These are phyloP conservation scores for Plasmodium ovale DNA, from an alignment of 169 alveolate species.

Conservation along the genomic window DNA sequence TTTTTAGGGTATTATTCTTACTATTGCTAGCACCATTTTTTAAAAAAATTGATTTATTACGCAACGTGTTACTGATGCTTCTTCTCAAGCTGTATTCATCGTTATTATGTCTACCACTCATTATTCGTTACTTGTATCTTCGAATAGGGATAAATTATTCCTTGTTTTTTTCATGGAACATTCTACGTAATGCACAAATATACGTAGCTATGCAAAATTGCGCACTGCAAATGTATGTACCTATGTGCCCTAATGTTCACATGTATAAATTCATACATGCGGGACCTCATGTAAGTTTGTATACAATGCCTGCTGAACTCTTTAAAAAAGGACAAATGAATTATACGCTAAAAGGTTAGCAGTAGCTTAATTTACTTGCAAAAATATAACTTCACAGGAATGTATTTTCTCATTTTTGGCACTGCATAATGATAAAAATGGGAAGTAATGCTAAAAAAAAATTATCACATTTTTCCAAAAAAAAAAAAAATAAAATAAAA, in stretches of 20 bases:
- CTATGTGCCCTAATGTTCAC: too few species aligned
- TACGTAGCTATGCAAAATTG: too few species aligned
- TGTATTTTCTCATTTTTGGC: background rate
- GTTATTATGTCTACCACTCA: constrained; percentile 54
- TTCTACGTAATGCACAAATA: too few species aligned
- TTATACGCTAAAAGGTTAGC: background rate
- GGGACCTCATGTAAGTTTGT: too few species aligned
- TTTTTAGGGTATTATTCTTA: constrained; percentile 41
- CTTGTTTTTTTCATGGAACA: too few species aligned
- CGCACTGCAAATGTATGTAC: too few species aligned
- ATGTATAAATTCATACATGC: constrained; percentile 1
- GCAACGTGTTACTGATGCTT: constrained; percentile 66
- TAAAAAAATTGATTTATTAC: constrained; percentile 53
- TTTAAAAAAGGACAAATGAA: too few species aligned
- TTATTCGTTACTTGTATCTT: constrained; percentile 23
- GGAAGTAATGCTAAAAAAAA: too few species aligned
- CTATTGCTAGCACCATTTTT: constrained; percentile 27
- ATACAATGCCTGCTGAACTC: too few species aligned
- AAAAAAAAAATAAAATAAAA: too few species aligned
- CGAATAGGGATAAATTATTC: background rate
- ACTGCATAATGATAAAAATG: too few species aligned
- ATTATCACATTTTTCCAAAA: background rate
- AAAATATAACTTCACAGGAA: background rate
- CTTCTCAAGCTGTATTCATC: constrained; percentile 75
- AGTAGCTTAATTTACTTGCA: background rate